Percentiles rank a stretch among this genome's conserved stretches.
Conservation (phyloP, 1,284 basidiomycete genomes). For the Neolentinus lepideus region DNA sequence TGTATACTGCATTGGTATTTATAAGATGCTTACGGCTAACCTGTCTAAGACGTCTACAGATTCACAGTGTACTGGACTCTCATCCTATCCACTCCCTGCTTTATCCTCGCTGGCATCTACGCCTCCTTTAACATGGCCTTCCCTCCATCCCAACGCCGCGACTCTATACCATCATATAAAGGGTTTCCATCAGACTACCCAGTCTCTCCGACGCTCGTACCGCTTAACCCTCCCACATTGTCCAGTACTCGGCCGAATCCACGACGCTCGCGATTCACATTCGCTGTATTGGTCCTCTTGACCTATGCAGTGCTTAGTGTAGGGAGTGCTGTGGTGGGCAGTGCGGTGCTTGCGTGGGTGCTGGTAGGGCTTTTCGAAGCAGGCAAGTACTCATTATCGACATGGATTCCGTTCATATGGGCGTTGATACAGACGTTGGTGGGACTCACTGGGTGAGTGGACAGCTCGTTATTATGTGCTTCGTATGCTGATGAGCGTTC, state of each 20-base stretch:
- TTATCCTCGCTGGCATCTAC: slow-evolving; percentile 58
- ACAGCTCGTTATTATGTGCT: slow-evolving; percentile 3
- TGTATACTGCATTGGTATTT: neutral
- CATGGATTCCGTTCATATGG: slow-evolving; percentile 79
- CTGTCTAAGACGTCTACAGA: slow-evolving; percentile 59
- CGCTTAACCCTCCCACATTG: slow-evolving; percentile 19
- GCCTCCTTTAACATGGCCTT: slow-evolving; percentile 66
- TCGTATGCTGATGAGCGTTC: slow-evolving; percentile 1
- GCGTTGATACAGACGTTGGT: slow-evolving; percentile 64
- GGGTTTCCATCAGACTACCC: neutral
- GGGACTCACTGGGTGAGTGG: slow-evolving; percentile 54
- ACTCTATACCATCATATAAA: neutral
- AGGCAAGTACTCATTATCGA: slow-evolving; percentile 71
- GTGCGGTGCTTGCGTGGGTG: slow-evolving; percentile 66
- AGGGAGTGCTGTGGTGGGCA: slow-evolving; percentile 59
- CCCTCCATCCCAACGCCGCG: slow-evolving; percentile 27
- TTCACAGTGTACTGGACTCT: slow-evolving; percentile 86
- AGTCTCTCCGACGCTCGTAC: slow-evolving; percentile 10
- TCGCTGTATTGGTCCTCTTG: slow-evolving; percentile 62
- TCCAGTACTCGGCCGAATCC: slow-evolving; percentile 29
- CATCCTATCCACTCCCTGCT: slow-evolving; percentile 66
- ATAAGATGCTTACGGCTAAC: neutral
- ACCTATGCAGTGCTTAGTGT: slow-evolving; percentile 49
- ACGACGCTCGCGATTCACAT: slow-evolving; percentile 49
- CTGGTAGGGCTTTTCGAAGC: slow-evolving; percentile 64